These are phyloP conservation scores for Calycina herbarum DNA, from an alignment of 2,329 filamentous ascomycete species.

Conservation along the genomic window DNA sequence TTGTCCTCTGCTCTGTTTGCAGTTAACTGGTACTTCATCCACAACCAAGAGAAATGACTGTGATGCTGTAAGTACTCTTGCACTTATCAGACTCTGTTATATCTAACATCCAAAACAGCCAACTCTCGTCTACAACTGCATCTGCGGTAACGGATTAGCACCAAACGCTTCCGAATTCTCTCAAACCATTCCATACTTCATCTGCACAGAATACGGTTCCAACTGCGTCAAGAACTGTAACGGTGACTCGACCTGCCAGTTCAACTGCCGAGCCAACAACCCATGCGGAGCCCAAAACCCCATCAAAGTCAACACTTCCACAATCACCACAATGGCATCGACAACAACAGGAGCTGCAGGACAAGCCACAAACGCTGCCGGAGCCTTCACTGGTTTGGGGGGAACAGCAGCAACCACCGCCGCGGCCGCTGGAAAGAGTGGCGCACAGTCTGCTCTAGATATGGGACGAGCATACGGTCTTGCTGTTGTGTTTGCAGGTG, in stretches of 20 bases:
- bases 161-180: constrained; percentile 78
- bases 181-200: constrained; percentile 75
- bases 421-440: constrained; percentile 31
- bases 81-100: not conserved
- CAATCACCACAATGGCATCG: constrained; percentile 42
- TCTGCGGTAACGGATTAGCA: constrained; percentile 64
- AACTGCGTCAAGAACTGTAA: constrained; percentile 65
- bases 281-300: constrained; percentile 73
- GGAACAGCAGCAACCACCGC: constrained; percentile 39
- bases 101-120: constrained; percentile 41
- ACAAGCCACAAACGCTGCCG: constrained; percentile 36
- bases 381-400: constrained; percentile 47
- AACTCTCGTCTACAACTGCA: constrained; percentile 67
- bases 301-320: constrained; percentile 56
- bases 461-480: constrained; percentile 57
- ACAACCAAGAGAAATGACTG: constrained; percentile 63
- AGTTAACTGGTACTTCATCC: constrained; percentile 46
- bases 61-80: constrained; percentile 54
- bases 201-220: constrained; percentile 69
- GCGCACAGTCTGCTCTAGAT: constrained; percentile 45
- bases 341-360: constrained; percentile 44
- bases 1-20: constrained; percentile 73
- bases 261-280: constrained; percentile 62
- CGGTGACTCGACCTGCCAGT: constrained; percentile 57
- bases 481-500: constrained; percentile 51